phyloP scores from a whole-genome alignment of 495 filamentous ascomycete species.

The Aspergillus indologenus region DNA sequence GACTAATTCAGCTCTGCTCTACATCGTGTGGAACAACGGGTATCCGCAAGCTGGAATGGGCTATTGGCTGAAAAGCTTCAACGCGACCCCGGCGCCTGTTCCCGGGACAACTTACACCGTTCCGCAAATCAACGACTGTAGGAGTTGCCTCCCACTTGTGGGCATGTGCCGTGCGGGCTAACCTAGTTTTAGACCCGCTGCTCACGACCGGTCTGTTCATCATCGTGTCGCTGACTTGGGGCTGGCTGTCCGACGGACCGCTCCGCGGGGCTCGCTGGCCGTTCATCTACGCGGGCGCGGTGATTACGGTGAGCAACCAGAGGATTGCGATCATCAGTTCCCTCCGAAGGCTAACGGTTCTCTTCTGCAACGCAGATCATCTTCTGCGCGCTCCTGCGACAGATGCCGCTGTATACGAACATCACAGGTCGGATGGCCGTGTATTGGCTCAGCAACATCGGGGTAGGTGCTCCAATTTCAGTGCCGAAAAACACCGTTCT shows the following conservation, averaged over 20 bases:
- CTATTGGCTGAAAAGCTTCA: slow-evolving; percentile 30
- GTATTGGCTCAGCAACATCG: slow-evolving; percentile 27
- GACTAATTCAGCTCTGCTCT: slow-evolving; percentile 14
- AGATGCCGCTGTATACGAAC: slow-evolving; percentile 36
- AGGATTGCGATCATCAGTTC: not conserved
- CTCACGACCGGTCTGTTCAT: slow-evolving; percentile 32
- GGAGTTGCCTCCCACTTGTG: not conserved
- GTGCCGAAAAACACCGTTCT: no score
- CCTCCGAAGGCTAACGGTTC: not conserved
- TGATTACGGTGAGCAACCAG: slow-evolving; percentile 25
- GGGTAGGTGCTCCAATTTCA: slow-evolving; percentile 11
- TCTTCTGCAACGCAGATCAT: slow-evolving; percentile 17
- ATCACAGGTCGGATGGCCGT: slow-evolving; percentile 28
- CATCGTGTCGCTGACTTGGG: slow-evolving; percentile 31
- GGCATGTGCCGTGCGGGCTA: not conserved
- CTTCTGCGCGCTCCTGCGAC: slow-evolving; percentile 27
- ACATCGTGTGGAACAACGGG: slow-evolving; percentile 28
- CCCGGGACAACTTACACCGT: slow-evolving; percentile 24
- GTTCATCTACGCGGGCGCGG: slow-evolving; percentile 34
- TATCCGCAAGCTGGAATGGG: slow-evolving; percentile 22
- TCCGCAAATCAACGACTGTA: slow-evolving; percentile 24
- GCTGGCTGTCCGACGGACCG: slow-evolving; percentile 35
- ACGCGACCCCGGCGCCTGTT: slow-evolving; percentile 23
- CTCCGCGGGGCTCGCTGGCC: slow-evolving; percentile 33
- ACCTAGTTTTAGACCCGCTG: slow-evolving; percentile 15